phyloP scores from a whole-genome alignment of 2,329 filamentous ascomycete genomes.

The Fusarium secorum region DNA sequence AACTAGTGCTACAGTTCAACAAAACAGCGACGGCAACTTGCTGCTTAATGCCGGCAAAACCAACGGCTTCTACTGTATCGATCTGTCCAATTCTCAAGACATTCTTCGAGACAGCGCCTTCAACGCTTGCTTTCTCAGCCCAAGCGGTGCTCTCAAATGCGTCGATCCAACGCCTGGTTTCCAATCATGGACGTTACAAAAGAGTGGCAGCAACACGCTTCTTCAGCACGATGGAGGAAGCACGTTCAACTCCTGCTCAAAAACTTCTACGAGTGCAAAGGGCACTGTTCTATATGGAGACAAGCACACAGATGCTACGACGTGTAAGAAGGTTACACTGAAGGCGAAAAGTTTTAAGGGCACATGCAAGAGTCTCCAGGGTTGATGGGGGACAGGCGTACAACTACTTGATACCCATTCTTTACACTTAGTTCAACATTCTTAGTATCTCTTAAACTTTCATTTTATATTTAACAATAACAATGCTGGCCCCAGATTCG shows the following conservation, averaged over 20 bases:
- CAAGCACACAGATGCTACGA: constrained; percentile 15
- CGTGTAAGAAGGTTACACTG: constrained; percentile 40
- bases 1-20: constrained; percentile 37
- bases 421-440: neutral
- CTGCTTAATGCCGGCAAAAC: constrained; percentile 38
- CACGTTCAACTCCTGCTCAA: constrained; percentile 41
- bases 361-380: constrained; percentile 35
- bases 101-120: constrained; percentile 41
- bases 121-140: constrained; percentile 47
- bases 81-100: constrained; percentile 36
- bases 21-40: constrained; percentile 42
- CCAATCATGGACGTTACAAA: constrained; percentile 41
- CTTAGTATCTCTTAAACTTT: neutral
- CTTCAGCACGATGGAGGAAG: constrained; percentile 38
- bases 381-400: neutral
- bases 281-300: constrained; percentile 40
- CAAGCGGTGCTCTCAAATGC: constrained; percentile 42
- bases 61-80: constrained; percentile 45
- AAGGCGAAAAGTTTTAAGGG: constrained; percentile 41
- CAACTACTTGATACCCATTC: neutral
- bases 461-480: neutral
- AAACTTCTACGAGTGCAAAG: constrained; percentile 13
- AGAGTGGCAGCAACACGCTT: constrained; percentile 29
- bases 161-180: constrained; percentile 45
- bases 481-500: neutral